Evolutionary conservation across 140 eudicot genomes (phyloP), one percentile per base, ranked within the genome.

Genomic region (Oenanthe javanica): DNA sequence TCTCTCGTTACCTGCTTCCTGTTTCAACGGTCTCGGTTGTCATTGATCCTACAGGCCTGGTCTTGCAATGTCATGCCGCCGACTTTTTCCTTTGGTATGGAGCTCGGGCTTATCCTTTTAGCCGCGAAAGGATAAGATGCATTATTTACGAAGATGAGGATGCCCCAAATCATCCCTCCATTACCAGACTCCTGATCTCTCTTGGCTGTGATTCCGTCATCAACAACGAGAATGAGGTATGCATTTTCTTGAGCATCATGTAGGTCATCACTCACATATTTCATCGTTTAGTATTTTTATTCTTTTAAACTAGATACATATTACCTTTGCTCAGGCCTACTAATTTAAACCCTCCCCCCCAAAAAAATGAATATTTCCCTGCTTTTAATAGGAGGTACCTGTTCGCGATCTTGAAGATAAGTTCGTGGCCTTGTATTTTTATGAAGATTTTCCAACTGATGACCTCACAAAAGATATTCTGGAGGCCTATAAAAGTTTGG

Each of bases 11-110:
- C n/a, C 5, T 4, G 9, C 15, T 0, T 0, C 0, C 8, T 15
- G 5, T 9, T 5, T 4, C 4, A 16, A 42, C 75, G 6, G 21
- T 4, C 21, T 38, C 75, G 45, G 19, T 70, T 70, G n/a, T 70
- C 23, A 13, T 40, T 70, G 49, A 70, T 70, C 75, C 49, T 31
- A 70, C 75, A 40, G 75, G 75, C 75, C 8, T 31, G 75, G 75
- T 70, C 45, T 70, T 70, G 75, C n/a, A 15, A 1, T 13, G 25
- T 31, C 14, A 3, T 0, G 75, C 48, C 9, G 21, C 4, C 3
- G 8, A 40, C 16, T 1, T 27, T 16, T 27, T 69, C n/a, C 46
- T 36, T 9, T 9, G 40, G 18, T 67, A 25, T 67, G 73, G 73
- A 67, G 73, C 36, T 31, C 43, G 40, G 40, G 73, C 19, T 67